phyloP scores from a whole-genome alignment of 2,329 filamentous ascomycete genomes.

The Fusarium palustre region DNA sequence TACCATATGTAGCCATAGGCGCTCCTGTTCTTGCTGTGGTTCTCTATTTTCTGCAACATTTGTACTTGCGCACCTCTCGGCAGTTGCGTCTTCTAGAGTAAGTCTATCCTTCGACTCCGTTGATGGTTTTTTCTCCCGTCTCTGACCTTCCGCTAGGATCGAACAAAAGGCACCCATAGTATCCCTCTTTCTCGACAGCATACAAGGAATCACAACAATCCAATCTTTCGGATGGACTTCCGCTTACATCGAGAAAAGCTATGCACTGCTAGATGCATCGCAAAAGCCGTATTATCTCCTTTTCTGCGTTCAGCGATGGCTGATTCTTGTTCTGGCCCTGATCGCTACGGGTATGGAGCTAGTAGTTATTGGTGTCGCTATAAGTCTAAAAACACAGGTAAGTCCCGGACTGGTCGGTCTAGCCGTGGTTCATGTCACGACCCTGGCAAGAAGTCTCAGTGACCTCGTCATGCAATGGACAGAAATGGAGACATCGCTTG shows the following conservation, averaged over 20 bases:
- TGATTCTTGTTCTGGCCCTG: constrained; percentile 1
- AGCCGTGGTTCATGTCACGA: constrained; percentile 11
- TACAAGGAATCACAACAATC: not conserved
- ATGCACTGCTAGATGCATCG: not conserved
- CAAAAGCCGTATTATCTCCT: constrained; percentile 5
- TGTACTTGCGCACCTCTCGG: not conserved
- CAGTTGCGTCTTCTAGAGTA: constrained; percentile 4
- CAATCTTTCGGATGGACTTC: constrained; percentile 4
- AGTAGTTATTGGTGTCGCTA: not conserved
- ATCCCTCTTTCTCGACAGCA: not conserved
- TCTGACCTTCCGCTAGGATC: not conserved
- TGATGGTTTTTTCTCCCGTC: too few species aligned
- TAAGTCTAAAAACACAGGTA: not conserved
- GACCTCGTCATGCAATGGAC: constrained; percentile 13
- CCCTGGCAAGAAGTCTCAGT: not conserved
- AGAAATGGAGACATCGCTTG: constrained; percentile 6
- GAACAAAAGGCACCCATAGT: constrained; percentile 10
- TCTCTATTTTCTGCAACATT: not conserved
- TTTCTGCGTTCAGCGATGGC: constrained; percentile 5
- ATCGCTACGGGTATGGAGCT: constrained; percentile 6
- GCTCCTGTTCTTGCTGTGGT: not conserved
- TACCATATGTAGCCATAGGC: constrained; percentile 4
- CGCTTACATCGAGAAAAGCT: not conserved
- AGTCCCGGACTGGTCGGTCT: not conserved
- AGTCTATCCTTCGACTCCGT: not conserved